Conservation (phyloP, 768 basidiomycete genomes). For the Trametes cubensis region DNA sequence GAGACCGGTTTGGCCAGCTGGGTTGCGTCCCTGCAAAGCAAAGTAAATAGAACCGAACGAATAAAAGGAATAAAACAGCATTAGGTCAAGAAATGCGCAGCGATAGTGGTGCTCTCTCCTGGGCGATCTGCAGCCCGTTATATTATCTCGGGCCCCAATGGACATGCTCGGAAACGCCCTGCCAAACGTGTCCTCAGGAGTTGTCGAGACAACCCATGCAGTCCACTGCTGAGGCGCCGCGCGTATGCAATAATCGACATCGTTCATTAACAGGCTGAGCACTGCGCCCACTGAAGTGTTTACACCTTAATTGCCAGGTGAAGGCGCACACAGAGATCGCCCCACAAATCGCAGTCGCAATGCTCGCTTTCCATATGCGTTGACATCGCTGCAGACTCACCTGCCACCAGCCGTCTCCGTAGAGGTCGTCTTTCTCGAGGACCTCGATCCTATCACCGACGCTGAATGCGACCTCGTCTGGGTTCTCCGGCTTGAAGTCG, state of each 20-base stretch:
- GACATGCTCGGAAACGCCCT: not conserved
- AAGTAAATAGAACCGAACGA: slow-evolving; percentile 24
- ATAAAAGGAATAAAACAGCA: slow-evolving; percentile 18
- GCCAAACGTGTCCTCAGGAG: not conserved
- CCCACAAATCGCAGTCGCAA: not conserved
- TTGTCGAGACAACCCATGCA: not conserved
- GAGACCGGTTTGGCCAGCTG: slow-evolving; percentile 79
- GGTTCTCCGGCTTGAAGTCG: slow-evolving; percentile 88
- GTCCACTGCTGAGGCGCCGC: not conserved
- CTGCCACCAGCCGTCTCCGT: slow-evolving; percentile 97
- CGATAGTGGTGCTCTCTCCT: not conserved
- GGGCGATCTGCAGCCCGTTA: not conserved
- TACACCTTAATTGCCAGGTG: not conserved
- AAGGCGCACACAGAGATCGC: not conserved
- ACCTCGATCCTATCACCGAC: slow-evolving; percentile 89
- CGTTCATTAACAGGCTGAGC: not conserved
- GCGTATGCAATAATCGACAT: not conserved
- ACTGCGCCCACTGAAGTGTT: not conserved
- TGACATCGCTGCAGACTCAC: slow-evolving; percentile 40
- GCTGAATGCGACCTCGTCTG: slow-evolving; percentile 87
- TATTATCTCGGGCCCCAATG: slow-evolving; percentile 7
- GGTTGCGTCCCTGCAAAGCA: slow-evolving; percentile 74
- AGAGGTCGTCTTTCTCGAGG: slow-evolving; percentile 90
- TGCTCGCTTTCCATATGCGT: not conserved
- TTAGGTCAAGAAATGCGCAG: slow-evolving; percentile 17